Evolutionary conservation across 768 basidiomycete species (phyloP).

Genomic region (Tricholoma matsutake): DNA sequence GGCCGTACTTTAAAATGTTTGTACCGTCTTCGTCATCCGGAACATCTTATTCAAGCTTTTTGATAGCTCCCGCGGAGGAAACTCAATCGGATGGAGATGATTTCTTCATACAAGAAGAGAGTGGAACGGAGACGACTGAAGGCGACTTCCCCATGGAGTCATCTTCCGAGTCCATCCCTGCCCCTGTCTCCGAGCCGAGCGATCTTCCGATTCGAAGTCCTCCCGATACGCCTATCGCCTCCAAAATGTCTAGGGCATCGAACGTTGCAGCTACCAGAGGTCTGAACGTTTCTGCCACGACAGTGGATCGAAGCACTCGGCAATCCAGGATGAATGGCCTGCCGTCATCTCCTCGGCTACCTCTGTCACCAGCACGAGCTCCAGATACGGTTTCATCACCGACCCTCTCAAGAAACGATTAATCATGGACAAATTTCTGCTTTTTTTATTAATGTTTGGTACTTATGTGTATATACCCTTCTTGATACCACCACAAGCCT

Average conservation of each 20-base stretch:
- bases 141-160: slow-evolving; percentile 50
- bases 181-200: slow-evolving; percentile 21
- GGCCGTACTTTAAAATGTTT: slow-evolving; percentile 67
- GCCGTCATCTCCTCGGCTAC: slow-evolving; percentile 52
- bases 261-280: slow-evolving; percentile 64
- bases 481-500: slow-evolving; percentile 26
- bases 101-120: slow-evolving; percentile 65
- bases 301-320: slow-evolving; percentile 54
- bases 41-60: slow-evolving; percentile 13
- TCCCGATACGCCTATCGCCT: slow-evolving; percentile 40
- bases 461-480: slow-evolving; percentile 6
- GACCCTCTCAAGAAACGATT: slow-evolving; percentile 22
- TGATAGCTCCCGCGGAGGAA: slow-evolving; percentile 51
- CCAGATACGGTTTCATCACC: slow-evolving; percentile 20
- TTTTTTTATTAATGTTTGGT: slow-evolving; percentile 6
- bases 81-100: slow-evolving; percentile 69
- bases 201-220: slow-evolving; percentile 32
- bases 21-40: slow-evolving; percentile 24
- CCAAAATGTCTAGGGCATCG: slow-evolving; percentile 51
- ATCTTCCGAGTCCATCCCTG: slow-evolving; percentile 41
- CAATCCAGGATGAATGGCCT: slow-evolving; percentile 64
- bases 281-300: slow-evolving; percentile 57
- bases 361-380: slow-evolving; percentile 36
- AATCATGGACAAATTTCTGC: slow-evolving; percentile 9
- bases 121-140: slow-evolving; percentile 70